These are phyloP conservation scores for Hortiboletus campestris DNA, from an alignment of 768 basidiomycete genomes.

Conservation along the genomic window DNA sequence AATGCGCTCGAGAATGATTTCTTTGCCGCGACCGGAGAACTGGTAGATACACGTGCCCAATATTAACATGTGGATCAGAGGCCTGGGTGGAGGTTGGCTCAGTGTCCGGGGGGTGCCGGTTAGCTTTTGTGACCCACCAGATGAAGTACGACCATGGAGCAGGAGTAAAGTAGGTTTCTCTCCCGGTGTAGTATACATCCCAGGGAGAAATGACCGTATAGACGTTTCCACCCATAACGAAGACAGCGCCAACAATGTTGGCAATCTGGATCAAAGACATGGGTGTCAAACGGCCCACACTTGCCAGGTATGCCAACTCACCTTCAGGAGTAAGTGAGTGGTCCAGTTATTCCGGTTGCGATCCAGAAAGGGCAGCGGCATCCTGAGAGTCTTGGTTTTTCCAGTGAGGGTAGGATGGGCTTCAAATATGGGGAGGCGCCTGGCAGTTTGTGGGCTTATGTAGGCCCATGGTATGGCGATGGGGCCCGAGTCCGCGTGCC, in stretches of 20 bases:
- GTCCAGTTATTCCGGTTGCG: conserved; percentile 38
- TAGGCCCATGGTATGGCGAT: conserved; percentile 18
- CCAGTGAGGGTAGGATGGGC: conserved; percentile 11
- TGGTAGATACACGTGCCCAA: conserved; percentile 64
- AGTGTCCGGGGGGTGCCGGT: neutral
- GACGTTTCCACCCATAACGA: conserved; percentile 60
- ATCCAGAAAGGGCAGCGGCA: conserved; percentile 25
- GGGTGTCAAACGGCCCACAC: conserved; percentile 3
- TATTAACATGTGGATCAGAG: conserved; percentile 62
- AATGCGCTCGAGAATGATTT: conserved; percentile 59
- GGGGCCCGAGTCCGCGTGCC: conserved; percentile 19
- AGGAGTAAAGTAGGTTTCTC: conserved; percentile 69
- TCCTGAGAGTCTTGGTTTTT: conserved; percentile 4
- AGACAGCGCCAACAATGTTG: conserved; percentile 55
- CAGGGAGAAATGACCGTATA: conserved; percentile 57
- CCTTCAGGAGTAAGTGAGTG: conserved; percentile 56
- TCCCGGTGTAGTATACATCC: conserved; percentile 45
- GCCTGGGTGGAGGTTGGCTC: conserved; percentile 34
- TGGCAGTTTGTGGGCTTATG: conserved; percentile 21
- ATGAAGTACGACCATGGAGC: conserved; percentile 60
- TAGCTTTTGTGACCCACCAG: conserved; percentile 40
- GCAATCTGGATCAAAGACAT: conserved; percentile 35
- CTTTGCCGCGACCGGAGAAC: conserved; percentile 53
- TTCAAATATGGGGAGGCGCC: conserved; percentile 12
- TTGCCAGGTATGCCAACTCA: conserved; percentile 17